phyloP scores from a whole-genome alignment of 176 grass and related monocot species.

The Hordeum marinum region DNA sequence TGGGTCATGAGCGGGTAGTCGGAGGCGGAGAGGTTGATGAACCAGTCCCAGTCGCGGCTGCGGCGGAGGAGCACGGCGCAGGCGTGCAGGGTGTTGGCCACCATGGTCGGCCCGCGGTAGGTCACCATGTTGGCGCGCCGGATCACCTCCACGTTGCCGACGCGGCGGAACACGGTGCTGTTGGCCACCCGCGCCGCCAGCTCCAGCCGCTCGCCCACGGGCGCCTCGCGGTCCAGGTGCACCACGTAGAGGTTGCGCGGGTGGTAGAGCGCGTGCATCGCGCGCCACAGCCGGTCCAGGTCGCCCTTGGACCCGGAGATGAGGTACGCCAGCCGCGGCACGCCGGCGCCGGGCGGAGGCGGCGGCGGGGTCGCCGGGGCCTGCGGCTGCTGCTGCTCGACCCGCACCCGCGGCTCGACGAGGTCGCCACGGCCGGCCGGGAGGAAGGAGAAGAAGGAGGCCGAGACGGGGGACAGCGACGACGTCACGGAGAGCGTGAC shows the following conservation, averaged over 20 bases:
- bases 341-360: not conserved
- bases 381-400: not conserved
- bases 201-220: constrained; percentile 48
- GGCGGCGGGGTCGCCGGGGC: not conserved
- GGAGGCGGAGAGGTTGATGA: constrained; percentile 95
- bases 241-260: constrained; percentile 81
- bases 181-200: constrained; percentile 51
- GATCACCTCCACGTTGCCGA: constrained; percentile 74
- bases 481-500: constrained; percentile 33
- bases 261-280: constrained; percentile 90
- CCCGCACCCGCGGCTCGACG: not conserved
- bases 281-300: constrained; percentile 77
- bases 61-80: constrained; percentile 77
- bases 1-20: constrained; percentile 90
- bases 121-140: constrained; percentile 84
- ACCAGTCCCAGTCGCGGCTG: constrained; percentile 82
- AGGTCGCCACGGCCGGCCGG: not conserved
- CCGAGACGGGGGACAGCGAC: not conserved
- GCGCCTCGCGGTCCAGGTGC: constrained; percentile 80
- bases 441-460: constrained; percentile 32
- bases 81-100: constrained; percentile 86
- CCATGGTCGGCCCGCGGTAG: constrained; percentile 91
- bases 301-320: constrained; percentile 89
- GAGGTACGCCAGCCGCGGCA: constrained; percentile 79
- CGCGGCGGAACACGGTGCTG: constrained; percentile 35